phyloP scores from a whole-genome alignment of 1,284 basidiomycete genomes.

The Tremellales sp. region DNA sequence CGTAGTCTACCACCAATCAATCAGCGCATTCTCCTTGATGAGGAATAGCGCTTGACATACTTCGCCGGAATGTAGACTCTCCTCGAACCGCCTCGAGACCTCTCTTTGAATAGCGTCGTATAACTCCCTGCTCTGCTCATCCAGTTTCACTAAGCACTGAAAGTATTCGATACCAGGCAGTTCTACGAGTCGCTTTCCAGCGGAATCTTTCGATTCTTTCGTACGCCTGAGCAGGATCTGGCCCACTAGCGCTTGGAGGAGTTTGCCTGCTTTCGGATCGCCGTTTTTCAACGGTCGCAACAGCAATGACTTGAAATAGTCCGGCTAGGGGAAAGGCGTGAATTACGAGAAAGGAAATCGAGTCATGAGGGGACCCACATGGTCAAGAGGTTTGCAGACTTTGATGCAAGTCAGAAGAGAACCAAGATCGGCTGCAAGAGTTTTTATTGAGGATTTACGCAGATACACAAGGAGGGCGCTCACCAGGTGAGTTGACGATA shows the following conservation, averaged over 20 bases:
- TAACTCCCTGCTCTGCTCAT: slow-evolving; percentile 61
- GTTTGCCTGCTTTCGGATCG: slow-evolving; percentile 60
- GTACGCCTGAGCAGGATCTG: slow-evolving; percentile 79
- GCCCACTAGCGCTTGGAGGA: slow-evolving; percentile 79
- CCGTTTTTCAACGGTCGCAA: slow-evolving; percentile 68
- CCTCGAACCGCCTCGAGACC: slow-evolving; percentile 61
- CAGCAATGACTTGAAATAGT: slow-evolving; percentile 71
- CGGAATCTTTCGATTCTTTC: slow-evolving; percentile 77
- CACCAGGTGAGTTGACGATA: slow-evolving; percentile 74
- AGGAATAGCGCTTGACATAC: slow-evolving; percentile 4
- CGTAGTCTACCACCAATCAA: slow-evolving; percentile 43
- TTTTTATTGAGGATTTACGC: background rate
- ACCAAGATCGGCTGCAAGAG: slow-evolving; percentile 64
- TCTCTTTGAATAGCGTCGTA: slow-evolving; percentile 71
- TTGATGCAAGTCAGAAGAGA: slow-evolving; percentile 74
- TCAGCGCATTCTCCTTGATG: too few species aligned
- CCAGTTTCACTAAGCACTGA: slow-evolving; percentile 58
- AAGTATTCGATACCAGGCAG: slow-evolving; percentile 63
- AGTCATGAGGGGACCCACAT: slow-evolving; percentile 39
- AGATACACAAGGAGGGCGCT: background rate
- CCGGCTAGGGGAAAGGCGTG: slow-evolving; percentile 68
- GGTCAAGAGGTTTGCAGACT: slow-evolving; percentile 75
- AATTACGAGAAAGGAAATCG: slow-evolving; percentile 46
- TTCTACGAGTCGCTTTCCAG: slow-evolving; percentile 66
- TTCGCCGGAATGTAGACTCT: slow-evolving; percentile 51